These are phyloP conservation scores for Phialocephala sp. DNA, from an alignment of 2,329 filamentous ascomycete species.

Conservation along the genomic window DNA sequence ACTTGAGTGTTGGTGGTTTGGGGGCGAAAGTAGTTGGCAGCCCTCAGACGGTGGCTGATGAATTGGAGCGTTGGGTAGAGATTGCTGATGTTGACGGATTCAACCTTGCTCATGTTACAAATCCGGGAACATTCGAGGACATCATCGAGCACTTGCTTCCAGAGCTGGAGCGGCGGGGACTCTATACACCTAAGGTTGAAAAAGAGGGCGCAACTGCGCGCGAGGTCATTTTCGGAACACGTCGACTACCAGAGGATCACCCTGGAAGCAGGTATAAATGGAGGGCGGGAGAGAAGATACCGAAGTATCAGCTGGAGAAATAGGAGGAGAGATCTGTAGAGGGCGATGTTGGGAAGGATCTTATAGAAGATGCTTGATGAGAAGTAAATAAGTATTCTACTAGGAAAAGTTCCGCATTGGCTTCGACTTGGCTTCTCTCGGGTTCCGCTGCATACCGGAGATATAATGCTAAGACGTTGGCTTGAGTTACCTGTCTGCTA, in stretches of 20 bases:
- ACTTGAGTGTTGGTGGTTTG: slow-evolving; percentile 21
- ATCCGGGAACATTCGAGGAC: slow-evolving; percentile 70
- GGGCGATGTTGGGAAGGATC: background rate
- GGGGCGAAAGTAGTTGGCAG: slow-evolving; percentile 16
- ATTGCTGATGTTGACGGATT: slow-evolving; percentile 26
- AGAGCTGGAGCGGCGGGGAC: slow-evolving; percentile 61
- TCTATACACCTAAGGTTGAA: slow-evolving; percentile 58
- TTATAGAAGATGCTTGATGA: background rate
- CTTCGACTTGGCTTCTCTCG: background rate
- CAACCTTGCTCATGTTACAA: slow-evolving; percentile 51
- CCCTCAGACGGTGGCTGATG: slow-evolving; percentile 23
- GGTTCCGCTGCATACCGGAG: background rate
- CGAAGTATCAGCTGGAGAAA: background rate
- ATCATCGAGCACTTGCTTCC: slow-evolving; percentile 69
- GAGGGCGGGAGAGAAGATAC: slow-evolving; percentile 1
- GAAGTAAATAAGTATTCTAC: background rate
- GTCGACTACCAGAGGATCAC: slow-evolving; percentile 25
- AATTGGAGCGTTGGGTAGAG: slow-evolving; percentile 26
- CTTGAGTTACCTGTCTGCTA: no score
- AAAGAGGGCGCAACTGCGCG: slow-evolving; percentile 27
- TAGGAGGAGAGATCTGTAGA: background rate
- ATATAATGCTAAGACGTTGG: no score
- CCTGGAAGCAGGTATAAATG: slow-evolving; percentile 28
- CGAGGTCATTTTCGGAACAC: slow-evolving; percentile 28
- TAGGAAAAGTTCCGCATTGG: background rate